Evolutionary conservation across 805 yeast species (phyloP).

Genomic region (Nematodospora valgi): DNA sequence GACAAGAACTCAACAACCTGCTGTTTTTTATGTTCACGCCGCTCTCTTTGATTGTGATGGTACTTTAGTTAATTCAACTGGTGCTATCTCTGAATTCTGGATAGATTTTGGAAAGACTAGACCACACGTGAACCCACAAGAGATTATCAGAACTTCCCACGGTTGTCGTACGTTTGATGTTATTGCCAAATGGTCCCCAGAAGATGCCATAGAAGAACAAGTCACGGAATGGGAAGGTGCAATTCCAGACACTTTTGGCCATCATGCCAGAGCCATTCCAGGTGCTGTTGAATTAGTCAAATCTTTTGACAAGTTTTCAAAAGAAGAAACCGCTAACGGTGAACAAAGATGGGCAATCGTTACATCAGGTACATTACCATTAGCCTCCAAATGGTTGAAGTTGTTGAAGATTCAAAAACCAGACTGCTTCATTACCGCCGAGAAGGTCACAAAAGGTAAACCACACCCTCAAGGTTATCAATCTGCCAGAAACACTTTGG

Average conservation of each 20-base stretch:
- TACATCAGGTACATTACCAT: slow-evolving; percentile 73
- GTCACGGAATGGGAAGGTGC: slow-evolving; percentile 65
- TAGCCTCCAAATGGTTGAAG: slow-evolving; percentile 77
- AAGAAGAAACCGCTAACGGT: slow-evolving; percentile 36
- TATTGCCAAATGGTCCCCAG: slow-evolving; percentile 70
- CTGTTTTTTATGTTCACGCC: slow-evolving; percentile 41
- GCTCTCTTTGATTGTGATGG: slow-evolving; percentile 84
- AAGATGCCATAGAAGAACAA: slow-evolving; percentile 63
- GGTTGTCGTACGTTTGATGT: slow-evolving; percentile 84
- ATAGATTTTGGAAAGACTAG: slow-evolving; percentile 63
- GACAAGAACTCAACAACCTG: slow-evolving; percentile 40
- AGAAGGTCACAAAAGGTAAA: slow-evolving; percentile 74
- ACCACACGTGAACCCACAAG: slow-evolving; percentile 65
- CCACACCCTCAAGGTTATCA: slow-evolving; percentile 85
- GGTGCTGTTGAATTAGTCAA: slow-evolving; percentile 68
- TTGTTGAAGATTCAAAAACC: slow-evolving; percentile 62
- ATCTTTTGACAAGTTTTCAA: slow-evolving; percentile 48
- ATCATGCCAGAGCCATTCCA: slow-evolving; percentile 68
- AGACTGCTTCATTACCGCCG: slow-evolving; percentile 77
- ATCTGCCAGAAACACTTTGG: slow-evolving; percentile 49
- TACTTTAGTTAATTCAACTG: slow-evolving; percentile 78
- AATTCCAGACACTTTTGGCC: slow-evolving; percentile 70
- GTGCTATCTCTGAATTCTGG: slow-evolving; percentile 83
- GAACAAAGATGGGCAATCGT: slow-evolving; percentile 79
- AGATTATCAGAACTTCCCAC: slow-evolving; percentile 71